A percentile compares a stretch with the other conserved stretches of the same genome.
phyloP scores from a whole-genome alignment of 306 rosid species.

The Abrus precatorius region DNA sequence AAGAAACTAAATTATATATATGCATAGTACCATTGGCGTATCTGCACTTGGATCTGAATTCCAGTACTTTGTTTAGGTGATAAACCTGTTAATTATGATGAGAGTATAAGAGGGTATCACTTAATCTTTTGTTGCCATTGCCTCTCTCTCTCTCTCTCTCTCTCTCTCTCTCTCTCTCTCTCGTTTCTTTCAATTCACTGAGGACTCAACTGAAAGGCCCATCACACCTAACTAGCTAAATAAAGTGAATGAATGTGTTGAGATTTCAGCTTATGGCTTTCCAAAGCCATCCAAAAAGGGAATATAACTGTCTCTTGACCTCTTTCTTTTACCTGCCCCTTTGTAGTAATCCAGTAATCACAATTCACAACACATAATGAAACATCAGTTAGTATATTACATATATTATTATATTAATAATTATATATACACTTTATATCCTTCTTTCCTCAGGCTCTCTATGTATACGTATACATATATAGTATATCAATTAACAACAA shows the following conservation, averaged over 20 bases:
- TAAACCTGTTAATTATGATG: not conserved
- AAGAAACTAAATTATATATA: conserved; percentile 25
- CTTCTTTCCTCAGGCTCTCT: no score
- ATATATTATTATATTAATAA: no score
- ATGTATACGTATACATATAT: no score
- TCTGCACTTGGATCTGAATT: conserved; percentile 44
- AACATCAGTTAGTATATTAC: not conserved
- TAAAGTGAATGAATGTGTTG: conserved; percentile 6
- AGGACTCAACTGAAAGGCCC: conserved; percentile 5
- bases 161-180: not conserved
- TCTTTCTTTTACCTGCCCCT: conserved; percentile 43
- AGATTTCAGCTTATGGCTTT: conserved; percentile 35
- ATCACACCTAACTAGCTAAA: conserved; percentile 21
- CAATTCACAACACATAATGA: not conserved
- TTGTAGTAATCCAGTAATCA: conserved; percentile 40
- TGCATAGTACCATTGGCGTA: conserved; percentile 1
- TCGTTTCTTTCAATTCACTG: not conserved
- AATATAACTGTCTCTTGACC: conserved; percentile 39
- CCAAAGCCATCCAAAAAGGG: conserved; percentile 35
- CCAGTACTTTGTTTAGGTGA: conserved; percentile 11
- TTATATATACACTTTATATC: no score
- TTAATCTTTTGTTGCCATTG: not conserved
- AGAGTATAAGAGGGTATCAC: no score
- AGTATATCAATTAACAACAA: no score
- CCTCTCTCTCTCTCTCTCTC: not conserved